Conservation (phyloP, 176 grass and related monocot genomes). For the Poa pratensis region DNA sequence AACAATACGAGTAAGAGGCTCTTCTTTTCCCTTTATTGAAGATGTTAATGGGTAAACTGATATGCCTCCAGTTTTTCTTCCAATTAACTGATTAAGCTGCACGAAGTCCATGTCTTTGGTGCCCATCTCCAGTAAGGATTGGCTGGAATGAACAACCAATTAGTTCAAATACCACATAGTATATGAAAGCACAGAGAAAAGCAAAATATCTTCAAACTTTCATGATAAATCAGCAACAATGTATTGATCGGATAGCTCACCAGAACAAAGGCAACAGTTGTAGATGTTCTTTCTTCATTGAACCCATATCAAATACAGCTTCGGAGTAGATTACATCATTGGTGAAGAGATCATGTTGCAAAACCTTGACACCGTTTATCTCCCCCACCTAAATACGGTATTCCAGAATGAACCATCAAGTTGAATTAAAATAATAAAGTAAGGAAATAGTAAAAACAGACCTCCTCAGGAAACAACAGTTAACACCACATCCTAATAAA, state of each 20-base stretch:
- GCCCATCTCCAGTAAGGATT: conserved; percentile 99
- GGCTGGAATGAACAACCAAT: conserved; percentile 59
- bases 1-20: conserved; percentile 85
- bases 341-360: conserved; percentile 99
- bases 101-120: conserved; percentile 99
- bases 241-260: conserved; percentile 50
- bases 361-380: conserved; percentile 89
- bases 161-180: conserved; percentile 40
- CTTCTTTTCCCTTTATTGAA: conserved; percentile 74
- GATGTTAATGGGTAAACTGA: conserved; percentile 98
- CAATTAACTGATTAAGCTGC: conserved; percentile 96
- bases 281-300: conserved; percentile 89
- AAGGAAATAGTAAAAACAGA: conserved; percentile 13
- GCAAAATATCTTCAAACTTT: conserved; percentile 1
- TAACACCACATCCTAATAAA: conserved; percentile 12
- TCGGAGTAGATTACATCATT: conserved; percentile 94
- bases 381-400: conserved; percentile 70
- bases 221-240: conserved; percentile 34
- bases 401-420: conserved; percentile 14
- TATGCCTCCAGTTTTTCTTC: conserved; percentile 98
- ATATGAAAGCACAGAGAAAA: conserved; percentile 12
- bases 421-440: conserved; percentile 33
- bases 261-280: conserved; percentile 95
- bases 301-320: conserved; percentile 95
- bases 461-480: conserved; percentile 14